A percentile compares a stretch with the other conserved stretches of the same genome.
Evolutionary conservation across 108 stramenopile genomes (phyloP).

Genomic region (Cafeteria roenbergensis): DNA sequence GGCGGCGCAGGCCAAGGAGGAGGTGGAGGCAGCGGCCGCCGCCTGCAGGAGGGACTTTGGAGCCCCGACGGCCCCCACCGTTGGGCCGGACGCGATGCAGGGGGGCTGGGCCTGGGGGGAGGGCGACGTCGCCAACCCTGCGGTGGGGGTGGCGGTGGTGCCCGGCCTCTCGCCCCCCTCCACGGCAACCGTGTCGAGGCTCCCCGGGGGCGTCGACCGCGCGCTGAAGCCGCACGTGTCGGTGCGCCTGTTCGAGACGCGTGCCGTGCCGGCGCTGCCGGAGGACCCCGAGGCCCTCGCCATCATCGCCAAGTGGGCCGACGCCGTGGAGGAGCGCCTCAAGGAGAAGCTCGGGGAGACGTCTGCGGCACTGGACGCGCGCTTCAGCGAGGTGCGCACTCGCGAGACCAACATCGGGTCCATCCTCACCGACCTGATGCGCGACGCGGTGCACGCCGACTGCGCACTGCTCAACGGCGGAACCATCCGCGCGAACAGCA

Average conservation of each 20-base stretch:
- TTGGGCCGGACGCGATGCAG: no score
- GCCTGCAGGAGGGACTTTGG: no score
- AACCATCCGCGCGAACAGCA: slow-evolving; percentile 35
- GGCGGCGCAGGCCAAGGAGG: slow-evolving; percentile 8
- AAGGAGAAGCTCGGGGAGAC: slow-evolving; percentile 28
- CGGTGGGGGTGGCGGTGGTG: no score
- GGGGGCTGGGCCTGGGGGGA: no score
- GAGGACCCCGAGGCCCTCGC: slow-evolving; percentile 21
- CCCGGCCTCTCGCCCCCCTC: no score
- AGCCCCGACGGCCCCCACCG: no score
- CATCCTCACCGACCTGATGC: slow-evolving; percentile 38
- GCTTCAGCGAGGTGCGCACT: slow-evolving; percentile 32
- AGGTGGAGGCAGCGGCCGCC: no score
- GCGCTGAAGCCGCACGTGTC: background rate
- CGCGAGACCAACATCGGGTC: slow-evolving; percentile 40
- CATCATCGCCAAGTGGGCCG: slow-evolving; percentile 17
- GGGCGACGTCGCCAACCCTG: no score
- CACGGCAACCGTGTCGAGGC: no score
- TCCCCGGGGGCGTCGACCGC: slow-evolving; percentile 10
- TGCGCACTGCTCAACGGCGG: slow-evolving; percentile 41
- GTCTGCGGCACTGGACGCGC: slow-evolving; percentile 34
- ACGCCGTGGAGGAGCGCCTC: slow-evolving; percentile 25
- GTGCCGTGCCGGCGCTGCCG: background rate
- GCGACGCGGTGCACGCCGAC: slow-evolving; percentile 29
- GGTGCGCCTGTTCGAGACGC: background rate